These are phyloP conservation scores for Lenzites betulinus DNA, from an alignment of 768 basidiomycete species.

Conservation along the genomic window DNA sequence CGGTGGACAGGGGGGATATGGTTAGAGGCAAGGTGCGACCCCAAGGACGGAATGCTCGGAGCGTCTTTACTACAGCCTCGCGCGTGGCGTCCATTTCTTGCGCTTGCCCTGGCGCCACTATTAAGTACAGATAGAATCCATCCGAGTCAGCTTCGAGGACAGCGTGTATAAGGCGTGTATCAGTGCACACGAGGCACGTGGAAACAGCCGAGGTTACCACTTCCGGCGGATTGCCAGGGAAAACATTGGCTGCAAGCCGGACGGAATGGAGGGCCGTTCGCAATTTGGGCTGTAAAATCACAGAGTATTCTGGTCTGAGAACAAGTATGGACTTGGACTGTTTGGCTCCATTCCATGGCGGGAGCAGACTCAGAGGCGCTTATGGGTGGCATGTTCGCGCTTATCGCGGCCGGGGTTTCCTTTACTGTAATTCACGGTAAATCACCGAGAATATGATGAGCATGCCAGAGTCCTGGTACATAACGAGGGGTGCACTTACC, in stretches of 20 bases:
- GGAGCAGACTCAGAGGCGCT: neutral
- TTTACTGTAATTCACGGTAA: no score
- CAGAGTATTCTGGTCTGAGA: slow-evolving; percentile 15
- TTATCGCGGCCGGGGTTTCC: no score
- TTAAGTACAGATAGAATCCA: slow-evolving; percentile 19
- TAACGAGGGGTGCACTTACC: no score
- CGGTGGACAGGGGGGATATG: slow-evolving; percentile 21
- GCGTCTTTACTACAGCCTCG: slow-evolving; percentile 16
- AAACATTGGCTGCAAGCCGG: slow-evolving; percentile 1
- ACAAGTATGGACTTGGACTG: slow-evolving; percentile 3
- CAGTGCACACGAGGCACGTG: slow-evolving; percentile 25
- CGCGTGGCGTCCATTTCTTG: slow-evolving; percentile 23
- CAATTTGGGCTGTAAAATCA: neutral
- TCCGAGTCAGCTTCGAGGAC: slow-evolving; percentile 15
- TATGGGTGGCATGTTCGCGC: neutral
- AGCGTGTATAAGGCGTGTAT: slow-evolving; percentile 32
- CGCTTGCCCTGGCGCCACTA: slow-evolving; percentile 23
- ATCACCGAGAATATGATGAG: no score
- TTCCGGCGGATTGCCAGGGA: slow-evolving; percentile 10
- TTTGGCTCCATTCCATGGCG: slow-evolving; percentile 7
- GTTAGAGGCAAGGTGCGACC: slow-evolving; percentile 24
- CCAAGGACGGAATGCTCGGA: slow-evolving; percentile 15
- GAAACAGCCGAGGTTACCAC: slow-evolving; percentile 16
- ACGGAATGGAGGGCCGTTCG: slow-evolving; percentile 6
- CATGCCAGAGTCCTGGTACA: no score